phyloP scores from a whole-genome alignment of 1,284 basidiomycete genomes.

The Microbotryum scabiosae region DNA sequence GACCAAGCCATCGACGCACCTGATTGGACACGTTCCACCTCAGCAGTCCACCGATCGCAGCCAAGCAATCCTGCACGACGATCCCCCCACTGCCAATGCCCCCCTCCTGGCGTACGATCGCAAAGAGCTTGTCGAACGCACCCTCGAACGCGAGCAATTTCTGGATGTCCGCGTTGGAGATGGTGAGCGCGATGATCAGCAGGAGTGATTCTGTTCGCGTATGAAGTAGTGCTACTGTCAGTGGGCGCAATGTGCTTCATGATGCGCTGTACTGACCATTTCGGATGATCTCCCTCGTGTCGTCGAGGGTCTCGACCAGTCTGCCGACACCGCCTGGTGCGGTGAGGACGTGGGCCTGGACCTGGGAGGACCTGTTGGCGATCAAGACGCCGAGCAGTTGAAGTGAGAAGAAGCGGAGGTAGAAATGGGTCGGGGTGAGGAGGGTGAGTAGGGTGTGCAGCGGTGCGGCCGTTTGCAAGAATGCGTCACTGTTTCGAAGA shows the following conservation, averaged over 20 bases:
- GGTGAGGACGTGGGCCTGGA: slow-evolving; percentile 83
- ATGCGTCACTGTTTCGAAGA: slow-evolving; percentile 60
- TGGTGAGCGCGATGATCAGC: slow-evolving; percentile 70
- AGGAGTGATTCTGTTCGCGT: slow-evolving; percentile 47
- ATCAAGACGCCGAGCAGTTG: slow-evolving; percentile 74
- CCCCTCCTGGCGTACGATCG: slow-evolving; percentile 76
- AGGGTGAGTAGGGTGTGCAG: slow-evolving; percentile 69
- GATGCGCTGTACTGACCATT: slow-evolving; percentile 53
- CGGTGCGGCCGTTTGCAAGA: slow-evolving; percentile 62
- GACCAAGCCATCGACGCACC: slow-evolving; percentile 45
- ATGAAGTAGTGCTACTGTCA: background rate
- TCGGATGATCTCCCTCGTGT: slow-evolving; percentile 71
- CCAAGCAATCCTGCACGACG: slow-evolving; percentile 75
- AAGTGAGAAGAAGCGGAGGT: slow-evolving; percentile 75
- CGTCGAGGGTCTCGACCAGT: slow-evolving; percentile 64
- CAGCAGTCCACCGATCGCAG: slow-evolving; percentile 73
- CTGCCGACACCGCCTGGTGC: slow-evolving; percentile 60
- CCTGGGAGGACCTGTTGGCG: slow-evolving; percentile 64
- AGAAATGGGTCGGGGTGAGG: slow-evolving; percentile 58
- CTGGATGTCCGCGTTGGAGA: slow-evolving; percentile 86
- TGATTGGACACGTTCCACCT: slow-evolving; percentile 93
- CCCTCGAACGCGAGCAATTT: slow-evolving; percentile 97
- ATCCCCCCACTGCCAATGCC: slow-evolving; percentile 82
- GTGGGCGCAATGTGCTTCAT: slow-evolving; percentile 44
- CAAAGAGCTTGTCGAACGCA: slow-evolving; percentile 90